phyloP scores from a whole-genome alignment of 1,284 basidiomycete species.

The Mycena sp. region DNA sequence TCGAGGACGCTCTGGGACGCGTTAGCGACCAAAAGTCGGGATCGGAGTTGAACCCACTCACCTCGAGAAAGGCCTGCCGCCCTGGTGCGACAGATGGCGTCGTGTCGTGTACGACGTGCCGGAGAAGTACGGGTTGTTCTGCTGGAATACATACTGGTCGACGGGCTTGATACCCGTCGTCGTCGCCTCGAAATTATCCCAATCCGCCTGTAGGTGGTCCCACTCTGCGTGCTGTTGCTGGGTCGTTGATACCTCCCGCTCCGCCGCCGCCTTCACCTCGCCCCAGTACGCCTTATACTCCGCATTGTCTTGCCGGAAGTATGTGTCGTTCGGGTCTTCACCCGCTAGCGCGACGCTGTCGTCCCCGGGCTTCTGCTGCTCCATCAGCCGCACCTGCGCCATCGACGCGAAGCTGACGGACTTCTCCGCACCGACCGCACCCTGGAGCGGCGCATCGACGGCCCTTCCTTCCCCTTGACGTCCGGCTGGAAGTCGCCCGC shows the following conservation, averaged over 20 bases:
- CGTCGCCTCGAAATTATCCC: conserved; percentile 85
- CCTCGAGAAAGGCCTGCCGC: conserved; percentile 65
- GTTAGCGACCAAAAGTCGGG: not conserved
- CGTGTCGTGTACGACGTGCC: conserved; percentile 61
- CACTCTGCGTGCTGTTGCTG: conserved; percentile 49
- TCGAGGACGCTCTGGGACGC: conserved; percentile 80
- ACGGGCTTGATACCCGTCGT: conserved; percentile 68
- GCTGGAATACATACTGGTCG: conserved; percentile 79
- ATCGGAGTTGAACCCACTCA: no score
- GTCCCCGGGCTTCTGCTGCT: conserved; percentile 31
- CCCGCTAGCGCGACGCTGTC: conserved; percentile 20
- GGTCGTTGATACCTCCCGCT: conserved; percentile 23
- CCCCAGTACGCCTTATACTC: conserved; percentile 70
- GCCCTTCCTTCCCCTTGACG: conserved; percentile 74
- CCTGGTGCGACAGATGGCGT: conserved; percentile 63
- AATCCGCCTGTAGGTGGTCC: conserved; percentile 76
- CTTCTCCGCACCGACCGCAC: not conserved
- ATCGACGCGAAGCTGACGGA: conserved; percentile 9
- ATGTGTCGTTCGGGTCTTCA: conserved; percentile 70
- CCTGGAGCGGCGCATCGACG: not conserved
- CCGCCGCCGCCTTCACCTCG: conserved; percentile 25
- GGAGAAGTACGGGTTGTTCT: conserved; percentile 82
- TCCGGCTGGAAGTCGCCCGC: conserved; percentile 43
- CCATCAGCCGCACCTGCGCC: conserved; percentile 25
- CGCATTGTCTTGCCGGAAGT: conserved; percentile 77